Evolutionary conservation across 2,329 filamentous ascomycete genomes (phyloP).

Genomic region (Eurotiales sp.): DNA sequence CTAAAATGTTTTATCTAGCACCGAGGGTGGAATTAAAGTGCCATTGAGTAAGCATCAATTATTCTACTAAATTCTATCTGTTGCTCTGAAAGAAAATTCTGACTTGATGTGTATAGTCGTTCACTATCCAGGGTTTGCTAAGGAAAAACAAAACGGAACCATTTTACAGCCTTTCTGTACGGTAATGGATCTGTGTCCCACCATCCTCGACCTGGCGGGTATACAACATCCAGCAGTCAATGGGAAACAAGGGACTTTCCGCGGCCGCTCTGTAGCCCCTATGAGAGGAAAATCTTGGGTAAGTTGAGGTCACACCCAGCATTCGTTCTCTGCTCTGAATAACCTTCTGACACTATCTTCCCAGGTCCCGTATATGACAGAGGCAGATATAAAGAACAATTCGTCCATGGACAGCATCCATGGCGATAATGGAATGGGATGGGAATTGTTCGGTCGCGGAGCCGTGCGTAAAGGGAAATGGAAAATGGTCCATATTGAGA

Average conservation of each 20-base stretch:
- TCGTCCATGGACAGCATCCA: background rate
- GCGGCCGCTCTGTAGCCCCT: constrained; percentile 28
- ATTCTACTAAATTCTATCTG: constrained; percentile 18
- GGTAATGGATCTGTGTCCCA: constrained; percentile 35
- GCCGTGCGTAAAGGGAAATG: constrained; percentile 35
- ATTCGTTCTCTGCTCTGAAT: constrained; percentile 10
- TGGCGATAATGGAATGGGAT: constrained; percentile 23
- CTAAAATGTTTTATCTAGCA: background rate
- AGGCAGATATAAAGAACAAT: background rate
- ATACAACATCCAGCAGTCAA: constrained; percentile 26
- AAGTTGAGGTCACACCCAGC: constrained; percentile 24
- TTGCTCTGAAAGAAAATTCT: background rate
- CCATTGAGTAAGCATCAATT: constrained; percentile 31
- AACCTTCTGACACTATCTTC: background rate
- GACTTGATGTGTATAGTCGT: background rate
- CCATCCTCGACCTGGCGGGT: constrained; percentile 32
- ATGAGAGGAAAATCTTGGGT: constrained; percentile 30
- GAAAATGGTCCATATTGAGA: constrained; percentile 46
- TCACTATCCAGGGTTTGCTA: background rate
- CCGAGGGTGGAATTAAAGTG: constrained; percentile 34
- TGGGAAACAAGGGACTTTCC: constrained; percentile 17
- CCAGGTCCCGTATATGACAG: background rate
- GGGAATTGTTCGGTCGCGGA: constrained; percentile 33
- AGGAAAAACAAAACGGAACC: constrained; percentile 2
- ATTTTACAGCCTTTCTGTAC: constrained; percentile 32